Evolutionary conservation across 768 basidiomycete genomes (phyloP), one percentile per base, ranked within the genome.

Genomic region (Rhodosporidiobolus sp.): DNA sequence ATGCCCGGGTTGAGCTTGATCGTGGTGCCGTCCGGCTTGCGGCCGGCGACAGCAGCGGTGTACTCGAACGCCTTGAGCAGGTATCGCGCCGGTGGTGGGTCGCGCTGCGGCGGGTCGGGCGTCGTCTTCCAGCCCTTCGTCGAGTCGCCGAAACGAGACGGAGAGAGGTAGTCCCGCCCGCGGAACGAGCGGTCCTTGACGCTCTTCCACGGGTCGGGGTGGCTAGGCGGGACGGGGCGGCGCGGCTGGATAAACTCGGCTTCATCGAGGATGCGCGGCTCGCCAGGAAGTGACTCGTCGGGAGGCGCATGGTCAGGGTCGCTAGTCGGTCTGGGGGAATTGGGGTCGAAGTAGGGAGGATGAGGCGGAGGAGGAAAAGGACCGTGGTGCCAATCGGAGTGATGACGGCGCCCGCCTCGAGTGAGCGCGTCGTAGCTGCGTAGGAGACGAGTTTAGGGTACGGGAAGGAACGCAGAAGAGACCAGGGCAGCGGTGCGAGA

Each of bases 11-110:
- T 3, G 2, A 61, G 35, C n/a, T 7, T 22, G 1, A 3, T 20
- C 28, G 11, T 9, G 3, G 9, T 16, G 9, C 59, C 66, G 43
- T 67, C 66, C 9, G 30, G 5, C 34, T 12, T 19, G 20, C 22
- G 9, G 1, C 58, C 58, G 2, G 58, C 66, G 8, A 32, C 28
- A 1, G 17, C 46, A 16, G 60, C 68, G 3, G 72, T 43, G 38
- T 52, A 74, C 63, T 74, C 72, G 64, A 69, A 63, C n/a, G 72
- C 72, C 30, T 62, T 63, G 45, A 69, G 26, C 3, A 74, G 30
- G n/a, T 53, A 59, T 49, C 45, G n/a, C 22, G 72, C 64, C 0
- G 72, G 72, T 3, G 72, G 72, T 1, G 53, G 35, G 8, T 2
- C 4, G 10, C 9, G 32, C 50, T 45, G 34, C 0, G 67, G 63